A percentile compares a stretch with the other conserved stretches of the same genome.
These are phyloP conservation scores for Lotus japonicus DNA, from an alignment of 306 rosid species.

Conservation along the genomic window DNA sequence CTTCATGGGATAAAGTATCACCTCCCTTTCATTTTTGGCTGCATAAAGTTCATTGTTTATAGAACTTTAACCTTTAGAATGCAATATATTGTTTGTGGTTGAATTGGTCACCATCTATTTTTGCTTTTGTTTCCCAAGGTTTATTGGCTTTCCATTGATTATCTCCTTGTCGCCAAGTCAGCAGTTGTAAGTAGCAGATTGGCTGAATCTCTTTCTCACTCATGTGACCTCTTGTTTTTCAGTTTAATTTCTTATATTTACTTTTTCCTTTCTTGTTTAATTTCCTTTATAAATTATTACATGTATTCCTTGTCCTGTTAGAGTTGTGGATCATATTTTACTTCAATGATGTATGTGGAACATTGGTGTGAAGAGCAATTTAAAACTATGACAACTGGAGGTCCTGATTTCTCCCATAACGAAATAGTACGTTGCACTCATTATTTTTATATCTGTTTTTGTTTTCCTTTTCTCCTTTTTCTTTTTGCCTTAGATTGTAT, in stretches of 20 bases:
- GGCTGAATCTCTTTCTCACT: constrained; percentile 2
- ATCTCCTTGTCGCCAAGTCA: constrained; percentile 72
- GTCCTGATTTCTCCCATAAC: constrained; percentile 74
- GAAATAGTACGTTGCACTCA: constrained; percentile 49
- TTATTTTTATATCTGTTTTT: not conserved
- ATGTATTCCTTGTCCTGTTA: constrained; percentile 21
- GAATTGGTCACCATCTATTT: constrained; percentile 3
- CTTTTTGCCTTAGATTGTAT: not conserved
- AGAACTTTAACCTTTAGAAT: not conserved
- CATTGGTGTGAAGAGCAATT: constrained; percentile 93
- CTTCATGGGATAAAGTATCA: constrained; percentile 72
- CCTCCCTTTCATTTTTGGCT: constrained; percentile 8
- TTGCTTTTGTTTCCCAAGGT: constrained; percentile 47
- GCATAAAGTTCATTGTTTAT: not conserved
- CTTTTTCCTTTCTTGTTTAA: not conserved
- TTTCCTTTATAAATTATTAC: constrained; percentile 14
- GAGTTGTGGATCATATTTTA: constrained; percentile 83
- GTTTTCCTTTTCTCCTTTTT: not conserved
- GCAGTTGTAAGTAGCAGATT: constrained; percentile 62
- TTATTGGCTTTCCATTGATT: constrained; percentile 84
- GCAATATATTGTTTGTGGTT: constrained; percentile 4
- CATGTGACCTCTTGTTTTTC: not conserved
- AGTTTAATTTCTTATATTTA: not conserved
- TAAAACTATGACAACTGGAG: constrained; percentile 62
- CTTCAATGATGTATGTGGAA: constrained; percentile 81